Base-by-base conservation (phyloP, 2,329 filamentous ascomycete genomes). In the Chalaropsis ovoidea region DNA sequence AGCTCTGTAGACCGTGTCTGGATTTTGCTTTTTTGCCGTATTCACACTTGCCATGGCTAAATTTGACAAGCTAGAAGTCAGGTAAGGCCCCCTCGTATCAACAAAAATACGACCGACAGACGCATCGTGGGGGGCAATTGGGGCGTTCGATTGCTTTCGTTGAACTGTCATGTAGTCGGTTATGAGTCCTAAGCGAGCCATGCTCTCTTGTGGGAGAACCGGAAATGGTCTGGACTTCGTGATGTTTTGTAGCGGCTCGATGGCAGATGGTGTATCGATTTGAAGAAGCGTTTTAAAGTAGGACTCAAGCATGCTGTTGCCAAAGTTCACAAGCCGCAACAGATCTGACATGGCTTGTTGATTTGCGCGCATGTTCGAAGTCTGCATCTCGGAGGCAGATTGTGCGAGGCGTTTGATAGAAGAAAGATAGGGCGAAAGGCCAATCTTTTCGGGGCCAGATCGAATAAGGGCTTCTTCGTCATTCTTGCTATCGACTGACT, bases 401-500 rank as follows among this genome's bases (percentile, higher is more conserved):
- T 88, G 88, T 71, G 88, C 91, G 41, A 96, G 84, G 52, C 94
- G 87, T 76, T 95, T 94, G 70, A 97, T 84, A 5, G 93, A 96
- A 58, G 86, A 86, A 62, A 99, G 83, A 75, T 96, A 99, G 70
- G 89, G 89, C 45, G 85, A 82, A 66, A 99, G 78, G 49, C 92
- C 92, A 41, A 86, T 86, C 75, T 87, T 88, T 70, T 90, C 86
- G 0, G 92, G 92, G n/a, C 90, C 91, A 69, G 86, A 84, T 64
- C 90, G 86, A 72, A 99, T 92, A 69, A 96, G 91, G 65, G 87
- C 86, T 75, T 99, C 94, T 75, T 99, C 94, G 69, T 89, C 86
- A 70, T 88, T 90, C 72, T 94, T 93, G 73, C 91, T 90, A 74
- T 97, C 91, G 68, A 92, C 85, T n/a, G 94, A 93, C 72, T 95